Evolutionary conservation across 2,329 filamentous ascomycete genomes (phyloP).

Genomic region (Penicillium crustosum): DNA sequence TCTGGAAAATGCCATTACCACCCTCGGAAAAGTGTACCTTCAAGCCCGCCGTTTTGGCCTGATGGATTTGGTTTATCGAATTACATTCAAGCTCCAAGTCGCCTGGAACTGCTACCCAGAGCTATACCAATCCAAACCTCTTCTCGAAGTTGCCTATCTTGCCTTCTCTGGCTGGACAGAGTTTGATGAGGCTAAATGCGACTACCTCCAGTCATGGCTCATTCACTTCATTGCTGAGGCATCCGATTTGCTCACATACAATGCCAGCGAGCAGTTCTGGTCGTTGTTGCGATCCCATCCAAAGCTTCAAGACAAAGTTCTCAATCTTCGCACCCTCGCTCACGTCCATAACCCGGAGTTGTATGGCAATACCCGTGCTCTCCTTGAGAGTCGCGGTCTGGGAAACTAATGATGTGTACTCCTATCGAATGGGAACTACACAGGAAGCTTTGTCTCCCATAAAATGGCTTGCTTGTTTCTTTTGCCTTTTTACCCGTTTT

Average conservation of each 20-base stretch:
- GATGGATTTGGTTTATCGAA: constrained; percentile 5
- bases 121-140: constrained; percentile 10
- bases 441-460: neutral
- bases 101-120: constrained; percentile 25
- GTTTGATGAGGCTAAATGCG: neutral
- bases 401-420: neutral
- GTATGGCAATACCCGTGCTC: neutral
- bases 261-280: constrained; percentile 9
- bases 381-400: neutral
- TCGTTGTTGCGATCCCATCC: constrained; percentile 1
- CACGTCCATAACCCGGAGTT: neutral
- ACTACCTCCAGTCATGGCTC: constrained; percentile 18
- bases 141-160: constrained; percentile 8
- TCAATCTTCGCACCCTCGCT: neutral
- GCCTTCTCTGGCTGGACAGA: neutral
- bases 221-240: constrained; percentile 19
- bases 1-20: constrained; percentile 7
- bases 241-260: constrained; percentile 9
- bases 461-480: no score
- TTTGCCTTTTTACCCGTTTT: neutral
- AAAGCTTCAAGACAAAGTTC: constrained; percentile 3
- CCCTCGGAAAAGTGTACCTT: constrained; percentile 15
- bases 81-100: constrained; percentile 20
- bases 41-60: constrained; percentile 15
- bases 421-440: no score